A percentile compares a stretch with the other conserved stretches of the same genome.
Evolutionary conservation across 2,329 filamentous ascomycete species (phyloP).

Genomic region (Diaporthe nobilis): DNA sequence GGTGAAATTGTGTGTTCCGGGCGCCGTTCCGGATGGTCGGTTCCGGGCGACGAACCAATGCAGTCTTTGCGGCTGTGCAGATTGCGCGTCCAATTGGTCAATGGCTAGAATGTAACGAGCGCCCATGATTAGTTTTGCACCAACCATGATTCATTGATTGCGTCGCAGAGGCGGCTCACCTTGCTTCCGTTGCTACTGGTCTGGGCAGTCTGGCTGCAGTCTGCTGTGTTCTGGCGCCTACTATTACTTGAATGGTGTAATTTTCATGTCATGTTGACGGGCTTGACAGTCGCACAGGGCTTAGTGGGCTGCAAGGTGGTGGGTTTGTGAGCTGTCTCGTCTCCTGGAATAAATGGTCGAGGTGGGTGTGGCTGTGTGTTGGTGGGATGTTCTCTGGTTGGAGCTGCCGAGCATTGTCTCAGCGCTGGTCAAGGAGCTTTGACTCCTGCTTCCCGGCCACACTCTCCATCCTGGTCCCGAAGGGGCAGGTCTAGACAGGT

Average conservation of each 20-base stretch:
- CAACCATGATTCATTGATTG: constrained; percentile 27
- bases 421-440: neutral
- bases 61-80: constrained; percentile 6
- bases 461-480: neutral
- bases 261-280: constrained; percentile 36
- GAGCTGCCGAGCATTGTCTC: constrained; percentile 17
- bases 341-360: neutral
- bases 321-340: neutral
- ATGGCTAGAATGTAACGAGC: neutral
- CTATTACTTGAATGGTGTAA: neutral
- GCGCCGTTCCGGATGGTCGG: neutral
- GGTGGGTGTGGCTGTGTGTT: constrained; percentile 25
- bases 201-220: neutral
- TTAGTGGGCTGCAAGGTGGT: constrained; percentile 24
- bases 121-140: constrained; percentile 1
- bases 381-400: neutral
- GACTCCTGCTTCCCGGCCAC: neutral
- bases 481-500: constrained; percentile 12
- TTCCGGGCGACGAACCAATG: constrained; percentile 16
- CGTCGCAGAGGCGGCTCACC: constrained; percentile 23
- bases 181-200: neutral
- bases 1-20: constrained; percentile 5
- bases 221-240: neutral
- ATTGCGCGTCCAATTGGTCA: constrained; percentile 9
- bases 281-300: constrained; percentile 15